Base-by-base conservation (phyloP, 2,329 filamentous ascomycete species). In the Parascedosporium putredinis region DNA sequence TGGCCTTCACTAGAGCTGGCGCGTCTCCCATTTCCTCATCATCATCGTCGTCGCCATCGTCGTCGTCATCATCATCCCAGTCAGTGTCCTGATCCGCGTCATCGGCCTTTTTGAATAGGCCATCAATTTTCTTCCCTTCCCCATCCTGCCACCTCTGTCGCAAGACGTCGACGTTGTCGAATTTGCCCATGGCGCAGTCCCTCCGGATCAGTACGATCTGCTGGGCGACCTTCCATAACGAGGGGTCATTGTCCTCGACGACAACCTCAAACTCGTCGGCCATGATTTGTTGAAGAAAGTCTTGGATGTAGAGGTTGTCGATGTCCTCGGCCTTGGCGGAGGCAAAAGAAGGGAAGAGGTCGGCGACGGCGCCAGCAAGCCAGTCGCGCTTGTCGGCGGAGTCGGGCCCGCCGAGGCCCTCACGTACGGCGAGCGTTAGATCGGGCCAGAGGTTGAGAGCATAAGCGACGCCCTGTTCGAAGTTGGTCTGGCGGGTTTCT, bases 251-350 rank as follows among this genome's bases (percentile, higher is more conserved):
- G 65, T 98, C 93, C 60, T 97, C 93, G 24, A 96, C 79, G 51
- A 87, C 84, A 50, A 93, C 85, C 60, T 95, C 89, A 61, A 97
- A 98, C 67, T 98, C 93, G 69, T 97, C 93, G 54, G 86, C 78
- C 84, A 97, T 93, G 53, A 95, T 83, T 12, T 33, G 25, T 40
- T 50, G 47, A 16, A 50, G 47, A 20, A 50, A 50, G 23, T 50
- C 47, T 60, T 96, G 87, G 44, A 95, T 72, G 45, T 97, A 73
- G 47, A 94, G 81, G 36, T 84, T 77, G 70, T 97, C 81, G 16
- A 77, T 70, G 57, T 95, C 86, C 9, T 54, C 54, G 18, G 42
- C 45, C 53, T 52, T 33, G 47, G 48, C 34, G 50, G 47, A 49
- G 51, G 69, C 68, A 56, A 95, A 79, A 56, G 89, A 77, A 20